phyloP scores from a whole-genome alignment of 768 basidiomycete species.

The Strobilomyces confusus region DNA sequence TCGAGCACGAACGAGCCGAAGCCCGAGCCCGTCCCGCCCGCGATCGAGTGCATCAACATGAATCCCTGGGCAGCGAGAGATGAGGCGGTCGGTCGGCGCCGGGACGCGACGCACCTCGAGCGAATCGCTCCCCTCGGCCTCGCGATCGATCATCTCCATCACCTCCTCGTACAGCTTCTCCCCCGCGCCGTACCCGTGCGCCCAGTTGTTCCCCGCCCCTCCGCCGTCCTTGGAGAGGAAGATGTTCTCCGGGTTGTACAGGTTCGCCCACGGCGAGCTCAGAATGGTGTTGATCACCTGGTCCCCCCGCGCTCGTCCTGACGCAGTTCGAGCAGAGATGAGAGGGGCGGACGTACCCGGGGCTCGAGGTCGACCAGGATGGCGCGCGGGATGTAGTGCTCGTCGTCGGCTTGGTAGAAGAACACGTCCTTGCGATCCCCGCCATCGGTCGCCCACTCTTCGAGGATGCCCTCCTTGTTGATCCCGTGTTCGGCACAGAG shows the following conservation, averaged over 20 bases:
- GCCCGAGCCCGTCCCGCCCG: constrained; percentile 97
- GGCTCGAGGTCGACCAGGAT: constrained; percentile 97
- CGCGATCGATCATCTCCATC: constrained; percentile 98
- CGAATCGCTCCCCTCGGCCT: constrained; percentile 96
- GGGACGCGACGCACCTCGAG: constrained; percentile 62
- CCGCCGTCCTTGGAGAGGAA: constrained; percentile 95
- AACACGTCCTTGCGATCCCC: constrained; percentile 98
- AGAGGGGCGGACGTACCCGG: constrained; percentile 53
- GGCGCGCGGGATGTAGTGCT: constrained; percentile 96
- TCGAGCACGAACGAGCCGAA: constrained; percentile 98
- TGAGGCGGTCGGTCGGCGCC: background rate
- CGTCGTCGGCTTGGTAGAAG: constrained; percentile 99
- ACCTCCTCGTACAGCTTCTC: constrained; percentile 93
- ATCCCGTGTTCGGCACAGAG: constrained; percentile 98
- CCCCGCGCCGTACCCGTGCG: constrained; percentile 87
- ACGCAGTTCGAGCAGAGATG: background rate
- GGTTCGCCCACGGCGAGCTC: constrained; percentile 71
- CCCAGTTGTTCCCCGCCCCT: constrained; percentile 99
- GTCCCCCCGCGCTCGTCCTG: background rate
- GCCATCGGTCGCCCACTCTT: constrained; percentile 95
- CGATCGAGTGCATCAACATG: constrained; percentile 98
- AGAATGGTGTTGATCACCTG: constrained; percentile 97
- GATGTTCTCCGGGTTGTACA: constrained; percentile 98
- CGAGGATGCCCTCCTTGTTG: constrained; percentile 89
- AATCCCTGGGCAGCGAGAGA: constrained; percentile 70